A percentile compares a stretch with the other conserved stretches of the same genome.
Evolutionary conservation across 2,329 filamentous ascomycete genomes (phyloP).

Genomic region (Aulographum hederae): DNA sequence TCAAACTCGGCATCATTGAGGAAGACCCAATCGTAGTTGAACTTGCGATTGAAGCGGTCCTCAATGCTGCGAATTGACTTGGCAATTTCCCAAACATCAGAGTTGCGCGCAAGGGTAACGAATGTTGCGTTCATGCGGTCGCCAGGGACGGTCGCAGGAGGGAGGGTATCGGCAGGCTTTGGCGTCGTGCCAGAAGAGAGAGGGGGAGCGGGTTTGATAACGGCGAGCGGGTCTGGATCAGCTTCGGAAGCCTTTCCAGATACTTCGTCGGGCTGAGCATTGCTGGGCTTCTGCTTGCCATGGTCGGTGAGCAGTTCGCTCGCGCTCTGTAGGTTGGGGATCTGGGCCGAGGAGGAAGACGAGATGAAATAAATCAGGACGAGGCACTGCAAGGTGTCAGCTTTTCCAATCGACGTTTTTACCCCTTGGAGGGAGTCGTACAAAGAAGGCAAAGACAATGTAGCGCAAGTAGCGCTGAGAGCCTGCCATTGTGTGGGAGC

Average conservation of each 20-base stretch:
- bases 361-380: slow-evolving; percentile 71
- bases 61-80: slow-evolving; percentile 91
- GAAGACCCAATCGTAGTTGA: slow-evolving; percentile 98
- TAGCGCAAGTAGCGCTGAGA: slow-evolving; percentile 54
- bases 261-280: no score
- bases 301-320: slow-evolving; percentile 7
- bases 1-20: slow-evolving; percentile 93
- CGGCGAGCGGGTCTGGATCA: slow-evolving; percentile 10
- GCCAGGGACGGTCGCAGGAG: slow-evolving; percentile 35
- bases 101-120: slow-evolving; percentile 84
- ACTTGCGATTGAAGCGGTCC: slow-evolving; percentile 93
- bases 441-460: slow-evolving; percentile 67
- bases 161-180: slow-evolving; percentile 14
- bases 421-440: no score
- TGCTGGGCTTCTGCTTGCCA: no score
- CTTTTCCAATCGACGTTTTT: no score
- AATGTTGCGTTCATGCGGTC: slow-evolving; percentile 88
- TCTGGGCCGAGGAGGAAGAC: slow-evolving; percentile 14
- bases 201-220: slow-evolving; percentile 13
- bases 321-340: slow-evolving; percentile 12
- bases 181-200: slow-evolving; percentile 15
- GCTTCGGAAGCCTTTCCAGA: no score
- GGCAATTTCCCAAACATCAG: slow-evolving; percentile 90
- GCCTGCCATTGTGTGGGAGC: slow-evolving; percentile 49
- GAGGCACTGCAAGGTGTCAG: slow-evolving; percentile 37